Base-by-base conservation (phyloP, 164 flowering plant genomes). In the Saururus chinensis region DNA sequence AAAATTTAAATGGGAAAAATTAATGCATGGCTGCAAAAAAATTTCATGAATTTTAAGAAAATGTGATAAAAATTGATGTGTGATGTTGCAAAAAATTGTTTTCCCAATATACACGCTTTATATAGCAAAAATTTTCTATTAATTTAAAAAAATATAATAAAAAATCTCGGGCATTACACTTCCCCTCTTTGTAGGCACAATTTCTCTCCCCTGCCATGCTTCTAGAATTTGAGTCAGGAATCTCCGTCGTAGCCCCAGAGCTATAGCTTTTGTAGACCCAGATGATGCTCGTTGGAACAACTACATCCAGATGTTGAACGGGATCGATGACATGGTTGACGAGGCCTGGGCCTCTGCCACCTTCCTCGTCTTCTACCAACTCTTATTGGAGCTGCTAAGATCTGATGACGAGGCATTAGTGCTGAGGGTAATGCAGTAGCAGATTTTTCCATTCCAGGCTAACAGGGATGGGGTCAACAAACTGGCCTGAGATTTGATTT, bases 191-290 rank as follows among this genome's bases (percentile, higher is more conserved):
- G n/a, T n/a, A n/a, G n/a, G n/a, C n/a, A n/a, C n/a, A n/a, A n/a
- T n/a, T n/a, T n/a, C n/a, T n/a, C n/a, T n/a, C n/a, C n/a, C n/a
- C 95, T 53, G 98, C 91, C 0, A 65, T 75, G 9, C 74, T 77
- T 65, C 73, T 89, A 67, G 98, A 92, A 73, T 73, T 71, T 2
- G 98, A 92, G 65, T 89, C 98, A 7, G 80, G 85, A 3, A 69
- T 84, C 62, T 51, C 69, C 16, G 63, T 41, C 51, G 80, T 78
- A 51, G 77, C 85, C 4, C 11, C 52, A 4, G 85, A 81, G 51
- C 71, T 80, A 56, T 58, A 61, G 25, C 60, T 61, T 61, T 66
- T 87, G 4, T 89, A 80, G 60, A 74, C 83, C 9, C 84, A 78
- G 56, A 64, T 86, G 67, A 63, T 56, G 87, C 75, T 0, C 73